Conservation (phyloP, 106 monocot genomes). For the Alisma plantagoaquatica region DNA sequence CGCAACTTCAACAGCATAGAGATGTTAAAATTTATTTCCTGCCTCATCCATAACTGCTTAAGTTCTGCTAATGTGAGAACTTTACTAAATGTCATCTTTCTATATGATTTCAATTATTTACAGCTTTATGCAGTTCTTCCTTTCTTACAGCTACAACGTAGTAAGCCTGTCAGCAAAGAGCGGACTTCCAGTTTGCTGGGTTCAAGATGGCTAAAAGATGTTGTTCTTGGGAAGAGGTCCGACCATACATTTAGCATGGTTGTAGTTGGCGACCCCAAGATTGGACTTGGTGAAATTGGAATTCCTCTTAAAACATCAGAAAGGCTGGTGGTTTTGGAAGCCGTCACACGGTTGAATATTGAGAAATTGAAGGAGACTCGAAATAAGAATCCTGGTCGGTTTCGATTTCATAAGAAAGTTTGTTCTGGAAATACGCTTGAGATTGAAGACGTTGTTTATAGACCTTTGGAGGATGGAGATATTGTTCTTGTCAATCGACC, state of each 20-base stretch:
- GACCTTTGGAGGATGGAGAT: slow-evolving; percentile 81
- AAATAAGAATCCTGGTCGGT: not conserved
- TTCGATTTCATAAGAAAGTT: no score
- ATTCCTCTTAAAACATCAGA: slow-evolving; percentile 39
- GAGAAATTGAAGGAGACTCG: slow-evolving; percentile 24
- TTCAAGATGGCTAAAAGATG: slow-evolving; percentile 72
- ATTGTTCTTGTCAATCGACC: slow-evolving; percentile 61
- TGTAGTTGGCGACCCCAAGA: slow-evolving; percentile 80
- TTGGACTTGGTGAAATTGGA: slow-evolving; percentile 74
- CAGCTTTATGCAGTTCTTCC: slow-evolving; percentile 5
- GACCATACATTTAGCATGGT: slow-evolving; percentile 70
- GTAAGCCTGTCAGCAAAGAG: slow-evolving; percentile 19
- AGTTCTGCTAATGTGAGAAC: slow-evolving; percentile 40
- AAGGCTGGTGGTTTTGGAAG: slow-evolving; percentile 33
- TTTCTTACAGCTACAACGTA: slow-evolving; percentile 32
- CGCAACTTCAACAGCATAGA: slow-evolving; percentile 14
- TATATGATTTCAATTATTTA: not conserved
- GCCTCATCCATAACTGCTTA: slow-evolving; percentile 32
- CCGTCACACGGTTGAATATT: slow-evolving; percentile 41
- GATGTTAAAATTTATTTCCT: slow-evolving; percentile 5
- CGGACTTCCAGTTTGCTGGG: slow-evolving; percentile 28
- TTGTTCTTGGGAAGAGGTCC: slow-evolving; percentile 62
- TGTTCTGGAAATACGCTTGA: slow-evolving; percentile 1
- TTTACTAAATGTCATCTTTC: not conserved
- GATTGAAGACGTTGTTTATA: slow-evolving; percentile 49